These are phyloP conservation scores for Tetrapisispora iriomotensis DNA, from an alignment of 805 yeast genomes.

Conservation along the genomic window DNA sequence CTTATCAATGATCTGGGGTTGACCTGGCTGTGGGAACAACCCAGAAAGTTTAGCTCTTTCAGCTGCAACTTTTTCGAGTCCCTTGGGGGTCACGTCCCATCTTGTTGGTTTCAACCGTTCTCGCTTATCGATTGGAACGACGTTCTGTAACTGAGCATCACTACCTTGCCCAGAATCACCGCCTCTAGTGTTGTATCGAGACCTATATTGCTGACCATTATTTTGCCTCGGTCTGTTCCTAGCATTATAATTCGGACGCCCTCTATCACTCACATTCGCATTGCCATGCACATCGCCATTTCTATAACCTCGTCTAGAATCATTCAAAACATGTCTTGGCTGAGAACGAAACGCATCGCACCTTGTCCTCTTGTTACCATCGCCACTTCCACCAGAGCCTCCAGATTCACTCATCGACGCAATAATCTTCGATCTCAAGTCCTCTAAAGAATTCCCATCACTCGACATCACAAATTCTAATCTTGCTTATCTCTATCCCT, in stretches of 20 bases:
- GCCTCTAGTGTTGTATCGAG: background rate
- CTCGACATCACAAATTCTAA: no score
- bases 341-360: background rate
- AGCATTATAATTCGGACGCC: background rate
- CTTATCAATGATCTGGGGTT: constrained; percentile 28
- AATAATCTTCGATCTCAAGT: constrained; percentile 20
- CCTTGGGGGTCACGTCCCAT: constrained; percentile 69
- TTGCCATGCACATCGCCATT: background rate
- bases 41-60: constrained; percentile 74
- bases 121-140: constrained; percentile 42
- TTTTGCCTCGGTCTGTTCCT: no score
- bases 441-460: constrained; percentile 15
- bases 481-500: no score
- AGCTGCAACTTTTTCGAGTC: constrained; percentile 64
- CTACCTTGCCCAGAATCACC: background rate
- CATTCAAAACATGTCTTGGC: no score
- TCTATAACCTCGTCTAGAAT: no score
- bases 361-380: background rate
- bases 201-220: background rate
- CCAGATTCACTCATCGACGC: constrained; percentile 16
- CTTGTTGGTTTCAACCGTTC: constrained; percentile 37
- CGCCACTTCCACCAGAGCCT: background rate
- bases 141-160: constrained; percentile 29
- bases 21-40: constrained; percentile 66
- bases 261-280: background rate